phyloP scores from a whole-genome alignment of 257 asterid species.

The Solanum piurae region DNA sequence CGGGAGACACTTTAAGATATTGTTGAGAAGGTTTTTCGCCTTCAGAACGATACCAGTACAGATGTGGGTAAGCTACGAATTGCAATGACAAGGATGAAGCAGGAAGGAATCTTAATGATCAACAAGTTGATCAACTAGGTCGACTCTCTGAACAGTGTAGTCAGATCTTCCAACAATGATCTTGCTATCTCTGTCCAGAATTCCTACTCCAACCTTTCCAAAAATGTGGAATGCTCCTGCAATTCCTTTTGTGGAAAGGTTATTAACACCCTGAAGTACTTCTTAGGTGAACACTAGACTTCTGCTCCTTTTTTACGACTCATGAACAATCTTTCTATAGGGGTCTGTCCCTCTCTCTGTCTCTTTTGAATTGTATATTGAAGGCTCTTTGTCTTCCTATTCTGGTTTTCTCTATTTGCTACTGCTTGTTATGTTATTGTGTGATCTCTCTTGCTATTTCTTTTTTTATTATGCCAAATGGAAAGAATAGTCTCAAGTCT shows the following conservation, averaged over 20 bases:
- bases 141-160: not conserved
- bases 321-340: too few relatives aligned
- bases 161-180: not conserved
- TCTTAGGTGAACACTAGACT: not conserved
- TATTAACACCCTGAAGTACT: not conserved
- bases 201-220: not conserved
- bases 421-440: too few relatives aligned
- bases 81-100: not conserved
- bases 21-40: not conserved
- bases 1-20: not conserved
- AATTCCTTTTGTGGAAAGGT: not conserved
- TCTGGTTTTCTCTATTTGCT: too few relatives aligned
- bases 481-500: too few relatives aligned
- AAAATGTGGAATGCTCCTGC: not conserved
- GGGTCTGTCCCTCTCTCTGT: too few relatives aligned
- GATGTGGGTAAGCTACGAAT: not conserved
- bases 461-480: too few relatives aligned
- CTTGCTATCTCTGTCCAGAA: not conserved
- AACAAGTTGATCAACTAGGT: not conserved
- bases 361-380: too few relatives aligned
- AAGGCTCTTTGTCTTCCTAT: too few relatives aligned
- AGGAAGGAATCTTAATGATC: not conserved
- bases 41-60: not conserved
- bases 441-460: too few relatives aligned
- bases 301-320: not conserved